Conservation (phyloP, 257 asterid genomes). For the Solanum tacnaense region DNA sequence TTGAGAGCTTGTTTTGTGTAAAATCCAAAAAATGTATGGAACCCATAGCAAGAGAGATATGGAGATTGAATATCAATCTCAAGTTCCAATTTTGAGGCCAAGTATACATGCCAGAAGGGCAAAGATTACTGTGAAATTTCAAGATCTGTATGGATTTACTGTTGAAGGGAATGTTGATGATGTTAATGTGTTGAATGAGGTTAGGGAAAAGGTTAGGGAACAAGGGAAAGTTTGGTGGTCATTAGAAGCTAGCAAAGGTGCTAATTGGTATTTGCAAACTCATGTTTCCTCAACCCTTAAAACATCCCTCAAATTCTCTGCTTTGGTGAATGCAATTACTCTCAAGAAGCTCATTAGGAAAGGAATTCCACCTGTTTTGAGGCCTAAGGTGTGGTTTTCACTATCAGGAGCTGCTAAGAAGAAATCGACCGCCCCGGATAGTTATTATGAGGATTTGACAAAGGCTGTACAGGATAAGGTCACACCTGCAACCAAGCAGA, state of each 20-base stretch:
- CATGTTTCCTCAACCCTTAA: conserved; percentile 47
- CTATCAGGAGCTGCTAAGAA: conserved; percentile 96
- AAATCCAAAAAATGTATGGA: conserved; percentile 47
- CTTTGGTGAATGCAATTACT: conserved; percentile 72
- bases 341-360: conserved; percentile 83
- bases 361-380: conserved; percentile 85
- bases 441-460: conserved; percentile 73
- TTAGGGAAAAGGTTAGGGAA: conserved; percentile 89
- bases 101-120: conserved; percentile 92
- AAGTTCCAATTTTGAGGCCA: conserved; percentile 69
- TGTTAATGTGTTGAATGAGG: conserved; percentile 94
- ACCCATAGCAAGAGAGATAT: conserved; percentile 48
- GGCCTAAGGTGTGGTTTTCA: conserved; percentile 93
- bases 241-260: conserved; percentile 78
- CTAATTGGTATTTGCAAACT: conserved; percentile 76
- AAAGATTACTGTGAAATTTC: conserved; percentile 81
- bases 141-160: conserved; percentile 85
- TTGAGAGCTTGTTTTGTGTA: background rate
- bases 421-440: conserved; percentile 93
- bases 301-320: conserved; percentile 68
- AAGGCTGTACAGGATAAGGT: conserved; percentile 67
- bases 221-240: conserved; percentile 96
- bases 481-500: conserved; percentile 94
- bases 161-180: conserved; percentile 99
- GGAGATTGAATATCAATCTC: conserved; percentile 59